phyloP scores from a whole-genome alignment of 768 basidiomycete species.

The Kwoniella sp. region DNA sequence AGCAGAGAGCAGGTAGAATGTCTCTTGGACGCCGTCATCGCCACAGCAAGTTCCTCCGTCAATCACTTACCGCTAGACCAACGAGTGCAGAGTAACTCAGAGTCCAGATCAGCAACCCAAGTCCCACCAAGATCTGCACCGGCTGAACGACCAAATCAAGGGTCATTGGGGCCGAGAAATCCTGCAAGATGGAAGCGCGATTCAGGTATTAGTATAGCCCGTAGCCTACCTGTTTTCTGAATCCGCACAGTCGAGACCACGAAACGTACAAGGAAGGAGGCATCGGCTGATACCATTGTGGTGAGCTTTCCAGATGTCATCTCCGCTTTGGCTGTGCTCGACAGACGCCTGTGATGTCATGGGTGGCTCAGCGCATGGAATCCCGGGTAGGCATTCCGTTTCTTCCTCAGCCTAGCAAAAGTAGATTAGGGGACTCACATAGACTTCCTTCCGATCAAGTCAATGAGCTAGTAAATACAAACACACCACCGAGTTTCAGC shows the following conservation, averaged over 20 bases:
- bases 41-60: too few species aligned
- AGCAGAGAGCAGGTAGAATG: too few species aligned
- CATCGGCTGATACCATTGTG: constrained; percentile 65
- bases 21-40: too few species aligned
- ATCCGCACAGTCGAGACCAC: background rate
- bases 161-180: constrained; percentile 27
- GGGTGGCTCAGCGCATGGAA: background rate
- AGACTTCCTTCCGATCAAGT: background rate
- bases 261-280: constrained; percentile 4
- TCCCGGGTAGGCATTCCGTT: too few species aligned
- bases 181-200: constrained; percentile 12
- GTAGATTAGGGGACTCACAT: background rate
- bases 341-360: constrained; percentile 59
- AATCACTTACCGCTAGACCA: constrained; percentile 49
- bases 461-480: background rate
- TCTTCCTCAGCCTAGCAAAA: background rate
- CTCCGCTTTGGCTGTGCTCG: constrained; percentile 63
- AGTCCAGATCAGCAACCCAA: constrained; percentile 68
- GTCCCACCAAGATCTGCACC: constrained; percentile 65
- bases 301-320: constrained; percentile 70
- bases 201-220: background rate
- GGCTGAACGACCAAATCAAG: constrained; percentile 31
- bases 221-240: too few species aligned
- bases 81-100: constrained; percentile 73
- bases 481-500: too few species aligned